Evolutionary conservation across 208 protist species (phyloP).

Genomic region (Trypanosoma avium): DNA sequence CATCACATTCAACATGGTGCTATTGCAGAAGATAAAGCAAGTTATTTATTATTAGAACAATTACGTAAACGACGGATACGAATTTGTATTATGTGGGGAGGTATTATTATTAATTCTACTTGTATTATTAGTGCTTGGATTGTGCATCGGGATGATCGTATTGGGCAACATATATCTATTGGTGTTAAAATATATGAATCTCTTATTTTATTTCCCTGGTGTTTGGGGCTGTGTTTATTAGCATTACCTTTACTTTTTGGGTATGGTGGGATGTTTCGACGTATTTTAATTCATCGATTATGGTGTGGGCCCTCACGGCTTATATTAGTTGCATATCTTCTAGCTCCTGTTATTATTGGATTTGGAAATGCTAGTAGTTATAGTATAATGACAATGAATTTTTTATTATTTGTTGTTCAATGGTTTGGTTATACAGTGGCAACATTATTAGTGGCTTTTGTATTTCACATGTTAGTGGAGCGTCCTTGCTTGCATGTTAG

Average conservation of each 20-base stretch:
- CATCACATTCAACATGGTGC: background rate
- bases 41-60: slow-evolving; percentile 27
- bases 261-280: slow-evolving; percentile 26
- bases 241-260: slow-evolving; percentile 32
- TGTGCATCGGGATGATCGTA: slow-evolving; percentile 8
- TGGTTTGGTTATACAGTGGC: slow-evolving; percentile 16
- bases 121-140: slow-evolving; percentile 17
- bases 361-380: slow-evolving; percentile 26
- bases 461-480: slow-evolving; percentile 30
- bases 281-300: slow-evolving; percentile 27
- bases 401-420: slow-evolving; percentile 21
- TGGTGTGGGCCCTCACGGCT: slow-evolving; percentile 34
- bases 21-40: slow-evolving; percentile 13
- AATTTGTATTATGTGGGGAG: slow-evolving; percentile 22
- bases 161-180: background rate
- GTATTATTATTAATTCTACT: slow-evolving; percentile 4
- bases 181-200: slow-evolving; percentile 17
- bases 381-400: slow-evolving; percentile 13
- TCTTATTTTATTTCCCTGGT: slow-evolving; percentile 35
- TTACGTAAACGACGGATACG: slow-evolving; percentile 20
- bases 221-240: slow-evolving; percentile 16
- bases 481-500: slow-evolving; percentile 27
- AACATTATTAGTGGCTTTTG: slow-evolving; percentile 25
- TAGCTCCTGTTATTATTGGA: slow-evolving; percentile 25
- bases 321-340: slow-evolving; percentile 25